Conservation (phyloP, 1,139 yeast species). For the Saccharomyces uvarum region DNA sequence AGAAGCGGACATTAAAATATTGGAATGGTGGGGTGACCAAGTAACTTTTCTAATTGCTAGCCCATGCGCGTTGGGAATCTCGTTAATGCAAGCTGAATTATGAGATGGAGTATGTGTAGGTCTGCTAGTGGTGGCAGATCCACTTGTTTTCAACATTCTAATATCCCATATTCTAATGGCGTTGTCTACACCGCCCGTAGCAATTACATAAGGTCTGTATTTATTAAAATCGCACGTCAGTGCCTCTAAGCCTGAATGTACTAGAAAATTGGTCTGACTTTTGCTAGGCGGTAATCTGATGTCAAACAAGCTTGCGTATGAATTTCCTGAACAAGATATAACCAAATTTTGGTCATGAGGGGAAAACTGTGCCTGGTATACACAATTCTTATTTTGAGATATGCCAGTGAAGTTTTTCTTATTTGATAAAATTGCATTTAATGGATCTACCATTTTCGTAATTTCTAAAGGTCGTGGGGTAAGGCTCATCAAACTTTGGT, state of each 20-base stretch:
- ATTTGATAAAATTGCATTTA: not conserved
- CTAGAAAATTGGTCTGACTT: constrained; percentile 52
- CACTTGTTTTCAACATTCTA: constrained; percentile 51
- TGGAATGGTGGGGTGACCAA: constrained; percentile 86
- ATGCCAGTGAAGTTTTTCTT: constrained; percentile 12
- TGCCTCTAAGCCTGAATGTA: constrained; percentile 77
- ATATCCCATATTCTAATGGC: constrained; percentile 80
- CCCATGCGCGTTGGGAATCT: constrained; percentile 70
- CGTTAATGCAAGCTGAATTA: constrained; percentile 41
- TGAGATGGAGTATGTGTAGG: constrained; percentile 29
- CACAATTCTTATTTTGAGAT: constrained; percentile 40
- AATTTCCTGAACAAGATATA: constrained; percentile 72
- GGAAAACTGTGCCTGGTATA: constrained; percentile 74
- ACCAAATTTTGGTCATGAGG: constrained; percentile 75
- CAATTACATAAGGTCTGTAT: constrained; percentile 68
- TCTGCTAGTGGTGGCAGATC: constrained; percentile 39
- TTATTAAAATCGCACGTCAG: constrained; percentile 85
- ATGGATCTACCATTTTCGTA: constrained; percentile 9
- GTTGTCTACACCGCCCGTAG: constrained; percentile 87
- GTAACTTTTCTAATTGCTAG: constrained; percentile 74
- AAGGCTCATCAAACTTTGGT: constrained; percentile 54
- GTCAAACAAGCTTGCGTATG: constrained; percentile 78
- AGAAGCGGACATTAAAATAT: constrained; percentile 64
- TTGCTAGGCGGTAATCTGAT: constrained; percentile 55
- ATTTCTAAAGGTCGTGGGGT: constrained; percentile 31